Conservation (phyloP, 1,284 basidiomycete species). For the Leccinum griseonigrum region DNA sequence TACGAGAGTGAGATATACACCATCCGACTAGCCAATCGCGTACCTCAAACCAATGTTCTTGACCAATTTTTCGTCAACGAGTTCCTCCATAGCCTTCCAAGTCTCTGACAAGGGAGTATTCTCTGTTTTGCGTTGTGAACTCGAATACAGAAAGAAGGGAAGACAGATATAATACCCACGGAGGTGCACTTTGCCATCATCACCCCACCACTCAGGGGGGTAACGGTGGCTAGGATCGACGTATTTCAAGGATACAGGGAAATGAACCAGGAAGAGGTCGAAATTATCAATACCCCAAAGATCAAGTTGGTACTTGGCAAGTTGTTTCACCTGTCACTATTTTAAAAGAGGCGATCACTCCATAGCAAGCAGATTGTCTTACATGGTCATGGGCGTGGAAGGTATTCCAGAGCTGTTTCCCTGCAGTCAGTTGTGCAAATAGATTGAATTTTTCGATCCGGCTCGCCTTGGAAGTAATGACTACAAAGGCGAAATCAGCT, state of each 20-base stretch:
- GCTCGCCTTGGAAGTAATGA: constrained; percentile 66
- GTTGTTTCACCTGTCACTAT: constrained; percentile 44
- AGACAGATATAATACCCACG: constrained; percentile 37
- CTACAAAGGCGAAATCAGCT: constrained; percentile 30
- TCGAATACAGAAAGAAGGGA: not conserved
- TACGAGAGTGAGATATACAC: constrained; percentile 4
- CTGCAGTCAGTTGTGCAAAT: constrained; percentile 4
- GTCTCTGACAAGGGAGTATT: constrained; percentile 74
- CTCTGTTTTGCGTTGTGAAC: constrained; percentile 34
- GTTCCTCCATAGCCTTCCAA: constrained; percentile 71
- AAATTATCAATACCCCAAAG: constrained; percentile 82
- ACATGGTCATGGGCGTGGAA: constrained; percentile 73
- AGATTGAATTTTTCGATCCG: not conserved
- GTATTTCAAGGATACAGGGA: constrained; percentile 75
- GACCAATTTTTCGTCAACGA: constrained; percentile 65
- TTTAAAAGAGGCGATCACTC: constrained; percentile 2
- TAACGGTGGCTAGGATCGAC: constrained; percentile 74
- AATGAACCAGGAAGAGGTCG: constrained; percentile 76
- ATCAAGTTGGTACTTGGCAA: constrained; percentile 60
- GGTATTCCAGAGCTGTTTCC: constrained; percentile 73
- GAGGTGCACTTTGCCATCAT: constrained; percentile 59
- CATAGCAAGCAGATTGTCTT: constrained; percentile 17
- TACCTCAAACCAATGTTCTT: constrained; percentile 71
- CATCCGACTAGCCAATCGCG: not conserved
- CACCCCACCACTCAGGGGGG: constrained; percentile 76